A percentile compares a stretch with the other conserved stretches of the same genome.
phyloP scores from a whole-genome alignment of 1,139 yeast species.

The Blastobotrys serpentis region DNA sequence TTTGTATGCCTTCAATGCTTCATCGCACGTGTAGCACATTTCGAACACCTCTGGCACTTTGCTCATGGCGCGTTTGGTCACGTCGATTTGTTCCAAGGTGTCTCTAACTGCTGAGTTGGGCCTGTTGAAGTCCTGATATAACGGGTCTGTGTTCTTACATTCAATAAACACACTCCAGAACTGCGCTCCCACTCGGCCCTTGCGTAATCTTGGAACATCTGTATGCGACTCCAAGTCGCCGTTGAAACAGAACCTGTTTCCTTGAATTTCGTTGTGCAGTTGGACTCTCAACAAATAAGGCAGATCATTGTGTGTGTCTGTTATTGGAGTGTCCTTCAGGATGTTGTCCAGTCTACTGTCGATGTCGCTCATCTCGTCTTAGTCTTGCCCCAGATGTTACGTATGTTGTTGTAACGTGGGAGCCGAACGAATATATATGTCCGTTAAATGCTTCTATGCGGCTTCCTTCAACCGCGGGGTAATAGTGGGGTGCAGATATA shows the following conservation, averaged over 20 bases:
- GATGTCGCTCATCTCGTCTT: background rate
- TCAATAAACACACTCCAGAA: slow-evolving; percentile 24
- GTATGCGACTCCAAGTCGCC: slow-evolving; percentile 21
- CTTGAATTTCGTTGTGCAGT: slow-evolving; percentile 21
- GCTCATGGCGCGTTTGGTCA: slow-evolving; percentile 45
- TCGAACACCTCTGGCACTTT: slow-evolving; percentile 43
- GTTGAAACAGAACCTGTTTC: slow-evolving; percentile 17
- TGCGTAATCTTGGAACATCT: slow-evolving; percentile 21
- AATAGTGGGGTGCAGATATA: no score
- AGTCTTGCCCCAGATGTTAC: no score
- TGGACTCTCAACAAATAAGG: slow-evolving; percentile 22
- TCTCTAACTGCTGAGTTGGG: slow-evolving; percentile 44
- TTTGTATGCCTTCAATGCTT: slow-evolving; percentile 41
- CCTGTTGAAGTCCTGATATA: slow-evolving; percentile 22
- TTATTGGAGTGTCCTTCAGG: slow-evolving; percentile 20
- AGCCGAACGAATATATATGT: no score
- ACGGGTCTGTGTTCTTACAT: slow-evolving; percentile 18
- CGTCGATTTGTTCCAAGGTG: slow-evolving; percentile 54
- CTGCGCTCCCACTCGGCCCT: slow-evolving; percentile 25
- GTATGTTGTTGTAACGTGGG: no score
- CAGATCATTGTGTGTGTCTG: slow-evolving; percentile 25
- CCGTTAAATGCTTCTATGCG: no score
- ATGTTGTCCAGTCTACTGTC: slow-evolving; percentile 9
- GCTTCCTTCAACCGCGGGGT: no score
- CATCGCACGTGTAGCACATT: slow-evolving; percentile 43